Conservation (phyloP, 805 yeast species). For the Ogataea chonburiensis region DNA sequence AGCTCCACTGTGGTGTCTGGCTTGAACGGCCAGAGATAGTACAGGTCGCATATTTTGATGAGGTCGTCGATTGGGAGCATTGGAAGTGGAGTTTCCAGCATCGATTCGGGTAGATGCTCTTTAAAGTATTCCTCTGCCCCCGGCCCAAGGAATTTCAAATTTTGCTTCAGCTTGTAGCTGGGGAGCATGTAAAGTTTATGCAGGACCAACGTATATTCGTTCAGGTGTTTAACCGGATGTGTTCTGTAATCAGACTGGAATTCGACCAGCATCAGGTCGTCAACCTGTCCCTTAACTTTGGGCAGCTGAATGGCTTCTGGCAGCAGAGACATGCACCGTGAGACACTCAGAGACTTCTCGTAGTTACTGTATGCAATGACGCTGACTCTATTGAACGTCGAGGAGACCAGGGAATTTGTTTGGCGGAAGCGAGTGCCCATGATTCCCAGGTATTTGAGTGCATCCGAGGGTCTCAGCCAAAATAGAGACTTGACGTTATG, state of each 20-base stretch:
- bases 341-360: constrained; percentile 15
- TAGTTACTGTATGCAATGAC: constrained; percentile 48
- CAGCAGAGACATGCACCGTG: constrained; percentile 8
- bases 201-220: constrained; percentile 65
- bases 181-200: constrained; percentile 54
- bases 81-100: constrained; percentile 45
- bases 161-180: constrained; percentile 41
- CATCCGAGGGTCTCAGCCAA: constrained; percentile 62
- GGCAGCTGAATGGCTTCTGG: constrained; percentile 27
- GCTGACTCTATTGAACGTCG: constrained; percentile 57
- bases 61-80: constrained; percentile 59
- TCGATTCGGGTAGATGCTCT: constrained; percentile 33
- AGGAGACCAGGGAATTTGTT: constrained; percentile 63
- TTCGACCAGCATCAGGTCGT: constrained; percentile 32
- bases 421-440: constrained; percentile 52
- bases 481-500: constrained; percentile 66
- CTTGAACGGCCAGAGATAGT: constrained; percentile 82
- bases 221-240: constrained; percentile 39
- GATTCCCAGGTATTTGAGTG: constrained; percentile 59
- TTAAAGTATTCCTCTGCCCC: constrained; percentile 65
- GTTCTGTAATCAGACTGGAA: constrained; percentile 32
- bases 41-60: constrained; percentile 46
- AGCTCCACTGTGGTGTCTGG: constrained; percentile 39
- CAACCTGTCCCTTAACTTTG: constrained; percentile 15
- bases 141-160: constrained; percentile 65